These are phyloP conservation scores for Fusarium sublunatum DNA, from an alignment of 2,329 filamentous ascomycete genomes.

Conservation along the genomic window DNA sequence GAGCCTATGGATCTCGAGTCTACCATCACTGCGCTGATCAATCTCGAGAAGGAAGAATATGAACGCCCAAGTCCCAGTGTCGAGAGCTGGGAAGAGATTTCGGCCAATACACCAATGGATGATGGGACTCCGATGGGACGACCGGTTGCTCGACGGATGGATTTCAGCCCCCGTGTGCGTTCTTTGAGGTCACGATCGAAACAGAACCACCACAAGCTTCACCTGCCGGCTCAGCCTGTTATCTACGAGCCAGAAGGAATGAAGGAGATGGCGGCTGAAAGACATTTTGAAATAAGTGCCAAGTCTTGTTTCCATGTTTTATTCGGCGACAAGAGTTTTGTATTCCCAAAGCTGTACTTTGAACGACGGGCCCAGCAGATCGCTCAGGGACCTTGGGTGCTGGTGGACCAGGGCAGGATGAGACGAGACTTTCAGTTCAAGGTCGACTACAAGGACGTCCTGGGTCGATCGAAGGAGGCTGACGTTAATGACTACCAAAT, in stretches of 20 bases:
- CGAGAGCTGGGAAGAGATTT: constrained; percentile 92
- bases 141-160: constrained; percentile 48
- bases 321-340: constrained; percentile 94
- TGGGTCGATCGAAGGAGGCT: constrained; percentile 70
- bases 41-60: constrained; percentile 74
- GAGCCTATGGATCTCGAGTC: constrained; percentile 75
- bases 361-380: constrained; percentile 83
- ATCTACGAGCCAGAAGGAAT: constrained; percentile 87
- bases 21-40: constrained; percentile 77
- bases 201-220: constrained; percentile 74
- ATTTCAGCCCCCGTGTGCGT: constrained; percentile 53
- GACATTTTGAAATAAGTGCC: constrained; percentile 88
- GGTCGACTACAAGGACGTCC: constrained; percentile 73
- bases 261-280: constrained; percentile 78
- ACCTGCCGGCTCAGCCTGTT: constrained; percentile 83
- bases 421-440: constrained; percentile 84
- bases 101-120: constrained; percentile 69
- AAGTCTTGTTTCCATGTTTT: constrained; percentile 96
- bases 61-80: constrained; percentile 74
- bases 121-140: constrained; percentile 58
- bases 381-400: constrained; percentile 85
- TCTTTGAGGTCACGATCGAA: constrained; percentile 51
- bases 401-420: constrained; percentile 76
- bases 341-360: constrained; percentile 91
- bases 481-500: constrained; percentile 84